phyloP scores from a whole-genome alignment of 164 flowering plant genomes.

The Tetrastigma voinierianum region DNA sequence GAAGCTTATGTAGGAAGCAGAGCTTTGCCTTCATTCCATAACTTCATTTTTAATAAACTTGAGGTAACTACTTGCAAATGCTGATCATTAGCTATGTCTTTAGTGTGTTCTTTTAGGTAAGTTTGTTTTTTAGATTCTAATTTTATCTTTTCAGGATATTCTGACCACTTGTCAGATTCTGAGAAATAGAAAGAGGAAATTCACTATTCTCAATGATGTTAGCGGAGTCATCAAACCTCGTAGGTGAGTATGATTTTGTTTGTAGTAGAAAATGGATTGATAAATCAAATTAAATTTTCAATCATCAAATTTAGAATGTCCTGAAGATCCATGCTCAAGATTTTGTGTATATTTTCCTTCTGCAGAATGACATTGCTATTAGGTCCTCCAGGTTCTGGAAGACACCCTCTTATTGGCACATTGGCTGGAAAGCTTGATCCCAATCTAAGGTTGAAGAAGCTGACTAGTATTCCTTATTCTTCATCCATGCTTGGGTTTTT shows the following conservation, averaged over 20 bases:
- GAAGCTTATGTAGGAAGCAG: slow-evolving; percentile 40
- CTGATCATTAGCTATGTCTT: neutral
- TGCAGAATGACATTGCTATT: slow-evolving; percentile 42
- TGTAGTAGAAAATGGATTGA: too few relatives aligned
- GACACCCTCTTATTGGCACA: slow-evolving; percentile 45
- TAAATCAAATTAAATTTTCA: too few relatives aligned
- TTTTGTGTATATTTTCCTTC: neutral
- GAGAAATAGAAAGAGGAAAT: slow-evolving; percentile 39
- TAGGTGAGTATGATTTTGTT: slow-evolving; percentile 31
- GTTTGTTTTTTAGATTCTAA: neutral
- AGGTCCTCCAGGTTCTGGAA: slow-evolving; percentile 55
- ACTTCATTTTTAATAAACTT: slow-evolving; percentile 22
- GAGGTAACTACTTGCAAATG: slow-evolving; percentile 22
- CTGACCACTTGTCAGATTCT: slow-evolving; percentile 39
- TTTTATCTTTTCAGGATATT: slow-evolving; percentile 27
- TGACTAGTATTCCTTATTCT: neutral
- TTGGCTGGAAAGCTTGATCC: slow-evolving; percentile 47
- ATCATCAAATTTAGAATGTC: too few relatives aligned
- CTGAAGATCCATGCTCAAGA: too few relatives aligned
- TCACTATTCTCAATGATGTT: slow-evolving; percentile 61
- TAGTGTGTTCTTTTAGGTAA: neutral
- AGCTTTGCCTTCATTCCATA: slow-evolving; percentile 37
- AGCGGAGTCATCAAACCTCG: slow-evolving; percentile 74
- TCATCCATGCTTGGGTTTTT: neutral
- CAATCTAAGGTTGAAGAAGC: slow-evolving; percentile 35